Percentiles rank a stretch among this genome's conserved stretches.
These are phyloP conservation scores for Globisporangium apiculatum DNA, from an alignment of 352 stramenopile genomes.

Conservation along the genomic window DNA sequence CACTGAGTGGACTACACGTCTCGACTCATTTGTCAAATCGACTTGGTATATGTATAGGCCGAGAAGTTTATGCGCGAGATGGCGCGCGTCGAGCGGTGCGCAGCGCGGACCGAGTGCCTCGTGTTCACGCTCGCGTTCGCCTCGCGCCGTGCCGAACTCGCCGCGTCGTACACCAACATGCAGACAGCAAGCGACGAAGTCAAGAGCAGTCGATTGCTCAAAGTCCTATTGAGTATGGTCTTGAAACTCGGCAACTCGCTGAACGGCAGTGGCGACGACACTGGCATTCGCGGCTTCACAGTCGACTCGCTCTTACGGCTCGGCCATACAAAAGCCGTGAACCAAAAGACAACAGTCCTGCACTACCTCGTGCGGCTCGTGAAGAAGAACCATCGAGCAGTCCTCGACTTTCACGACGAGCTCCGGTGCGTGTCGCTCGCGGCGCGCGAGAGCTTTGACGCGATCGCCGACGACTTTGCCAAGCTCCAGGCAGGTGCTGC, in stretches of 20 bases:
- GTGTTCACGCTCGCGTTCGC: constrained; percentile 78
- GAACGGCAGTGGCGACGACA: constrained; percentile 87
- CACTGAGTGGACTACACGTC: constrained; percentile 5
- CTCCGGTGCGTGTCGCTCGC: constrained; percentile 78
- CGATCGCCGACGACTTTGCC: constrained; percentile 52
- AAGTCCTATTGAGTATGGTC: constrained; percentile 95
- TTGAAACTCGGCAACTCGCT: constrained; percentile 96
- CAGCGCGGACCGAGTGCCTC: constrained; percentile 62
- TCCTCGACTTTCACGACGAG: constrained; percentile 91
- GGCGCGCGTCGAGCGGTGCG: constrained; percentile 64
- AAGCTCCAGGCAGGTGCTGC: constrained; percentile 46
- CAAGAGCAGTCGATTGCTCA: constrained; percentile 87
- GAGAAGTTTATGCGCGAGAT: constrained; percentile 90
- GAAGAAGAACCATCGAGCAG: constrained; percentile 90
- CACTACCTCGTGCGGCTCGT: constrained; percentile 96
- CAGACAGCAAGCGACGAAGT: constrained; percentile 92
- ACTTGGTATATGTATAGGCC: constrained; percentile 12
- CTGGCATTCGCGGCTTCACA: constrained; percentile 92
- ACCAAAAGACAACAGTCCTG: constrained; percentile 98
- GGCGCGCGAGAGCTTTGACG: constrained; percentile 75
- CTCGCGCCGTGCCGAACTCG: constrained; percentile 75
- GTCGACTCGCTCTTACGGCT: constrained; percentile 93
- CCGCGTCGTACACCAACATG: constrained; percentile 70
- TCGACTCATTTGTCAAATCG: too few species aligned
- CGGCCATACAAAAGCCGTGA: constrained; percentile 92